Conservation (phyloP, 208 protist genomes). For the Angomonas deanei region DNA sequence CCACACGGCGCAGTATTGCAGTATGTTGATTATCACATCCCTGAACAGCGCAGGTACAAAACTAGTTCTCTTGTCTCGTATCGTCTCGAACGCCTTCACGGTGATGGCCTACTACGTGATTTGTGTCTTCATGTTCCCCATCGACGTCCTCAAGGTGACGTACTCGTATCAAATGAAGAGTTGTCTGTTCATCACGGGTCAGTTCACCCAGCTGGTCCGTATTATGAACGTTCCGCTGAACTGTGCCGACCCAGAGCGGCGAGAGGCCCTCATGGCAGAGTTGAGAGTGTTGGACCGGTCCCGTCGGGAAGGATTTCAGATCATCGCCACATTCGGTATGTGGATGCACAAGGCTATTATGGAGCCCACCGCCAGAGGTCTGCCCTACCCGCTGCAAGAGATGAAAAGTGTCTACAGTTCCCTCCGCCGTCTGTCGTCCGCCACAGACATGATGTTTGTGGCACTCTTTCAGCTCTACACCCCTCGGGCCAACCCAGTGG, state of each 20-base stretch:
- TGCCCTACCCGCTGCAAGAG: conserved; percentile 30
- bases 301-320: neutral
- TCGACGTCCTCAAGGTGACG: conserved; percentile 43
- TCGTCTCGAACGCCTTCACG: conserved; percentile 46
- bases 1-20: conserved; percentile 38
- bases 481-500: neutral
- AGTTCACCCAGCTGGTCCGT: conserved; percentile 30
- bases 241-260: conserved; percentile 7
- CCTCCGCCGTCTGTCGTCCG: conserved; percentile 44
- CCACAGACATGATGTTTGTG: conserved; percentile 33
- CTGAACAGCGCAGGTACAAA: conserved; percentile 25
- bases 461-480: conserved; percentile 15
- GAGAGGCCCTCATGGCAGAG: conserved; percentile 10
- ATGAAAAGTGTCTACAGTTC: conserved; percentile 49
- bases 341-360: conserved; percentile 34
- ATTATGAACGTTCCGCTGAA: conserved; percentile 22
- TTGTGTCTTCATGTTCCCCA: conserved; percentile 58
- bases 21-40: conserved; percentile 31
- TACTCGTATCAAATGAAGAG: conserved; percentile 29
- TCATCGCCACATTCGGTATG: conserved; percentile 10
- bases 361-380: conserved; percentile 41
- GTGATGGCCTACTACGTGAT: conserved; percentile 72
- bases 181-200: conserved; percentile 20
- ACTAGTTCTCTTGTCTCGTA: conserved; percentile 27
- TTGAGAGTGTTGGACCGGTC: neutral